These are phyloP conservation scores for Centella asiatica DNA, from an alignment of 129 eudicot species.

Conservation along the genomic window DNA sequence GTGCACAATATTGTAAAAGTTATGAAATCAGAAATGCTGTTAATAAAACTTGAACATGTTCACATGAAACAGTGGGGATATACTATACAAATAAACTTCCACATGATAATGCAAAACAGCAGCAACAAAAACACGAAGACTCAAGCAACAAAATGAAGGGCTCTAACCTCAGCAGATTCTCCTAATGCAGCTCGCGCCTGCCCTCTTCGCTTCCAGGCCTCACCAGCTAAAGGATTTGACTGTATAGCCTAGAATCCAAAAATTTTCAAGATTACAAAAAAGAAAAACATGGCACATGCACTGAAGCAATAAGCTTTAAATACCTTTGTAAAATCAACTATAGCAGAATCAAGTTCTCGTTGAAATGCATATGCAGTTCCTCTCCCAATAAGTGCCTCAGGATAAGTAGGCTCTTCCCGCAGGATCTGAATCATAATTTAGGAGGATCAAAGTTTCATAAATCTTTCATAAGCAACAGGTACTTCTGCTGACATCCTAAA, in stretches of 20 bases:
- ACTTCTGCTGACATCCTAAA: background rate
- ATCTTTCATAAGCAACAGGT: background rate
- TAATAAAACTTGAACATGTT: background rate
- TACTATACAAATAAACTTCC: background rate
- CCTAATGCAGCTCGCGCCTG: constrained; percentile 99
- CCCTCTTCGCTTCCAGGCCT: constrained; percentile 99
- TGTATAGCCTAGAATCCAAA: constrained; percentile 54
- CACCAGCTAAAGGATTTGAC: constrained; percentile 92
- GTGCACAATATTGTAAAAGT: background rate
- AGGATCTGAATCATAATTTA: constrained; percentile 48
- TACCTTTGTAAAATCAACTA: constrained; percentile 94
- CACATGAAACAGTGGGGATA: background rate
- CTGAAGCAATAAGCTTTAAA: constrained; percentile 13
- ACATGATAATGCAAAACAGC: background rate
- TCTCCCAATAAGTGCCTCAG: constrained; percentile 95
- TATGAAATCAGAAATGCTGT: background rate
- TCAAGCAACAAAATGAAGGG: constrained; percentile 2
- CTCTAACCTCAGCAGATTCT: constrained; percentile 73
- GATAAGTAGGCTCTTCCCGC: constrained; percentile 87
- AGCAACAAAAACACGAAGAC: background rate
- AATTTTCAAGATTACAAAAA: background rate
- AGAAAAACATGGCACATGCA: background rate
- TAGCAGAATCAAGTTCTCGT: constrained; percentile 91
- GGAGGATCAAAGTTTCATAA: background rate
- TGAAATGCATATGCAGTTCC: constrained; percentile 98